A percentile compares a stretch with the other conserved stretches of the same genome.
Conservation (phyloP, 805 yeast species). For the Soucietia sequanensis region DNA sequence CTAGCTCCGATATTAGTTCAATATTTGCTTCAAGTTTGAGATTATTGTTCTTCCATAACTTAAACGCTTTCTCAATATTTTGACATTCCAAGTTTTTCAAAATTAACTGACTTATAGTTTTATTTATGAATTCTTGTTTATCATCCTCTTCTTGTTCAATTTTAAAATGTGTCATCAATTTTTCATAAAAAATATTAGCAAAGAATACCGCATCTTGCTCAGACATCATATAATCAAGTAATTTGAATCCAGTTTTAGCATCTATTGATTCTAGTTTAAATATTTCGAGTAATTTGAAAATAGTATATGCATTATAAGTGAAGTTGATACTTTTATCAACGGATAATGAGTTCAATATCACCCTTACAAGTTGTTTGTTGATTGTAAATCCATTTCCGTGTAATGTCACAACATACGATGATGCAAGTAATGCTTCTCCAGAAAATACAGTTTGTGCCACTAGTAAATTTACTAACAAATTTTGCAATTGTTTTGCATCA, state of each 20-base stretch:
- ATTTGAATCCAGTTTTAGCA: too few species aligned
- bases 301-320: conserved; percentile 10
- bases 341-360: conserved; percentile 11
- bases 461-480: conserved; percentile 11
- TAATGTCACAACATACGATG: conserved; percentile 14
- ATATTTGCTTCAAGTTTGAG: too few species aligned
- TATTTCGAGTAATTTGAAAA: conserved; percentile 8
- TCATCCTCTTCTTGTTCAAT: too few species aligned
- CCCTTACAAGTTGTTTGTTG: conserved; percentile 1
- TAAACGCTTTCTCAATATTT: not conserved
- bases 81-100: not conserved
- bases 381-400: conserved; percentile 3
- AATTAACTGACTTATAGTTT: not conserved
- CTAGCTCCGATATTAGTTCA: too few species aligned
- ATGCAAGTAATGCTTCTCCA: conserved; percentile 23
- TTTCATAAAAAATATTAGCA: conserved; percentile 15
- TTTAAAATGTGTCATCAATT: conserved; percentile 1
- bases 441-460: conserved; percentile 13
- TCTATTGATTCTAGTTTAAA: conserved; percentile 2
- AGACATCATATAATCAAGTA: too few species aligned
- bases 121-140: too few species aligned
- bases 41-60: not conserved
- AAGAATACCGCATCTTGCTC: too few species aligned
- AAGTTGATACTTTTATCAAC: conserved; percentile 7
- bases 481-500: not conserved